Conservation (phyloP, 225 moss, liverwort and hornwort genomes). For the Anthoceros angustus region DNA sequence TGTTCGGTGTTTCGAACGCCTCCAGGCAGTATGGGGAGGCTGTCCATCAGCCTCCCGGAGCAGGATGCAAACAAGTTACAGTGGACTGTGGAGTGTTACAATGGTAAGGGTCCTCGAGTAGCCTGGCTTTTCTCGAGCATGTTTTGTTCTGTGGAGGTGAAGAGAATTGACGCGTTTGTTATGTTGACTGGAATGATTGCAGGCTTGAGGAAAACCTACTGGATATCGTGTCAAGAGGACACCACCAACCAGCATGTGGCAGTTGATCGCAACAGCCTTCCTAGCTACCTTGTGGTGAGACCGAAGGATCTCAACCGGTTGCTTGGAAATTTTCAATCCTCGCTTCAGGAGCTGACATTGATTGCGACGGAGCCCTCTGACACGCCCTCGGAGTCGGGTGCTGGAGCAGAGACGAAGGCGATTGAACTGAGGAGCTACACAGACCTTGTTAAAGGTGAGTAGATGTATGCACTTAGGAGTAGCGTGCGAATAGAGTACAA, state of each 20-base stretch:
- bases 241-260: conserved; percentile 78
- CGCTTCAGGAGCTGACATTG: conserved; percentile 86
- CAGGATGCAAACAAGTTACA: conserved; percentile 61
- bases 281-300: conserved; percentile 84
- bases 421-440: conserved; percentile 92
- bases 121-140: background rate
- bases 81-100: conserved; percentile 75
- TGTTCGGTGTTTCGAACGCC: conserved; percentile 92
- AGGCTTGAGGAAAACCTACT: conserved; percentile 86
- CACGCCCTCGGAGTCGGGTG: conserved; percentile 46
- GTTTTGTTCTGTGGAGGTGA: background rate
- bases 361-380: conserved; percentile 83
- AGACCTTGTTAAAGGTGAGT: conserved; percentile 70
- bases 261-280: conserved; percentile 56
- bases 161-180: background rate
- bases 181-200: conserved; percentile 9
- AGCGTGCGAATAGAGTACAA: background rate
- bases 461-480: background rate
- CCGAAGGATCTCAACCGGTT: conserved; percentile 78
- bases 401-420: conserved; percentile 65
- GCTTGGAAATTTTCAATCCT: conserved; percentile 87
- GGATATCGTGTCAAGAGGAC: conserved; percentile 86
- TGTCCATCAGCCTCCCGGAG: conserved; percentile 57
- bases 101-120: conserved; percentile 27
- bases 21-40: conserved; percentile 64